Conservation (phyloP, 2,329 filamentous ascomycete genomes). For the Fusarium tuaranense region DNA sequence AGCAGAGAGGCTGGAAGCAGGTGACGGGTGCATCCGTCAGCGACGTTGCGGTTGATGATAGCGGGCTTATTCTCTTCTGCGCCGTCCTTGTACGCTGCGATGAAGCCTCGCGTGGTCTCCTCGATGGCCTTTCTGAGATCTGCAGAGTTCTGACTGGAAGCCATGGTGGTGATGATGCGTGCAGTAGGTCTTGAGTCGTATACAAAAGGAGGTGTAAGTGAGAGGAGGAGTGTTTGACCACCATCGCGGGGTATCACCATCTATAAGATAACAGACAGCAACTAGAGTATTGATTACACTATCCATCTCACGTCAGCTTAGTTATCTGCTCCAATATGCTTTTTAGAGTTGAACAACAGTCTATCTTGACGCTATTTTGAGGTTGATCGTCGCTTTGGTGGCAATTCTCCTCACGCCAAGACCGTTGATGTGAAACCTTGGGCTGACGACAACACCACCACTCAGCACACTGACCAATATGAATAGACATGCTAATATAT, state of each 20-base stretch:
- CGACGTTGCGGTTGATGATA: slow-evolving; percentile 12
- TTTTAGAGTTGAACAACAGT: neutral
- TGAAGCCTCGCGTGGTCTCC: slow-evolving; percentile 1
- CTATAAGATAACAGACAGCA: neutral
- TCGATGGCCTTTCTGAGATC: slow-evolving; percentile 19
- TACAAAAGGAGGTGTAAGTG: neutral
- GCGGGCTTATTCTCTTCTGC: slow-evolving; percentile 7
- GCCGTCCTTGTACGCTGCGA: slow-evolving; percentile 18
- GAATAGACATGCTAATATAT: neutral
- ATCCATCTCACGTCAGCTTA: neutral
- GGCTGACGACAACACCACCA: neutral
- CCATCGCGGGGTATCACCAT: neutral
- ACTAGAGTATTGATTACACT: neutral
- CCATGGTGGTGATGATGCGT: neutral
- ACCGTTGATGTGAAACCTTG: neutral
- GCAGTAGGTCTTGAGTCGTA: neutral
- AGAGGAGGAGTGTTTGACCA: neutral
- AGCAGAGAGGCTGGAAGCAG: slow-evolving; percentile 14
- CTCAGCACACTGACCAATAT: neutral
- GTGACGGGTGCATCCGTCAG: slow-evolving; percentile 8
- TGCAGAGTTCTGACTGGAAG: neutral
- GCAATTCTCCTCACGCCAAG: neutral
- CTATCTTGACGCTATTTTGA: neutral
- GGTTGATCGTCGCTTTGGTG: neutral
- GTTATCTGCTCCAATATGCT: neutral